A percentile compares a stretch with the other conserved stretches of the same genome.
These are phyloP conservation scores for Pontederia paniculata DNA, from an alignment of 176 grass and related monocot species.

Conservation along the genomic window DNA sequence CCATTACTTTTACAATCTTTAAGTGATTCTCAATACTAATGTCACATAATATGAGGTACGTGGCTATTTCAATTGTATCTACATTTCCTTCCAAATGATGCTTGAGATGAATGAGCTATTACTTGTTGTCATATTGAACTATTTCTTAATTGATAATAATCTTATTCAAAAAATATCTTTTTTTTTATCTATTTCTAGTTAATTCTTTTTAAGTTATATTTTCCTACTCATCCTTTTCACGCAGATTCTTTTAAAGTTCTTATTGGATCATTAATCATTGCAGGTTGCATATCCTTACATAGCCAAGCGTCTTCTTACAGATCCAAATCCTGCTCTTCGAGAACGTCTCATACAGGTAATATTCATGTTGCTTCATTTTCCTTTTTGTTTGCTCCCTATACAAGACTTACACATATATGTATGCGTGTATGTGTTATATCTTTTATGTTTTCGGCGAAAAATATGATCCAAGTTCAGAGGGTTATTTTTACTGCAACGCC, in stretches of 20 bases:
- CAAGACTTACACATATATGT: not conserved
- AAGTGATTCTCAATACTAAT: no score
- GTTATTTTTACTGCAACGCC: no score
- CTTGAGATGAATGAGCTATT: slow-evolving; percentile 1
- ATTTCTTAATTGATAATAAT: no score
- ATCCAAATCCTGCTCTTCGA: slow-evolving; percentile 93
- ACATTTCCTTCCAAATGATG: not conserved
- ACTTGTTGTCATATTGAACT: not conserved
- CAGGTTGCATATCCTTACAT: slow-evolving; percentile 97
- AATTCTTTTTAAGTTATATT: no score
- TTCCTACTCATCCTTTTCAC: no score
- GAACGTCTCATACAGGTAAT: slow-evolving; percentile 90
- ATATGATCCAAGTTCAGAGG: no score
- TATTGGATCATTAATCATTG: not conserved
- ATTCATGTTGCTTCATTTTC: not conserved
- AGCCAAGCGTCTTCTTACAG: slow-evolving; percentile 89
- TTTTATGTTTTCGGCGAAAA: no score
- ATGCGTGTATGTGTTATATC: not conserved
- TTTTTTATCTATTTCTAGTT: no score
- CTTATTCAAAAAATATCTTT: no score
- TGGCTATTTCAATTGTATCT: no score
- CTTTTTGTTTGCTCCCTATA: slow-evolving; percentile 7
- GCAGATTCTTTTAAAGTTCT: no score
- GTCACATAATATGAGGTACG: no score
- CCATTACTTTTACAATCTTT: not conserved